These are phyloP conservation scores for Russula sp. DNA, from an alignment of 768 basidiomycete genomes.

Conservation along the genomic window DNA sequence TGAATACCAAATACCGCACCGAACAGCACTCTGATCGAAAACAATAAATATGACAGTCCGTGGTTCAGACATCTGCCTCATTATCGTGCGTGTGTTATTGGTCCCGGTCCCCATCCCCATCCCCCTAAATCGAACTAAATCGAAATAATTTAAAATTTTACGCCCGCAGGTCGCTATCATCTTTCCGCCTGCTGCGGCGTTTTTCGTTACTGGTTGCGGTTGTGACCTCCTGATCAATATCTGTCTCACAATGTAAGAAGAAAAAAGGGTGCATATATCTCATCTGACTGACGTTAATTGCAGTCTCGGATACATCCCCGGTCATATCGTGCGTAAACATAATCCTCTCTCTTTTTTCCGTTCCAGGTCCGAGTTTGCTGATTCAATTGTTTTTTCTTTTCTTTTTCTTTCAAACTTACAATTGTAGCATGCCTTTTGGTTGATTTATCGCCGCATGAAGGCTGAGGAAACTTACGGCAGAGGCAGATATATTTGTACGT, in stretches of 20 bases:
- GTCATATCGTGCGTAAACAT: constrained; percentile 44
- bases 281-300: not conserved
- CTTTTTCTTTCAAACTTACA: too few relatives aligned
- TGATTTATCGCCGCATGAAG: constrained; percentile 87
- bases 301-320: constrained; percentile 77
- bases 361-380: not conserved
- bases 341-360: not conserved
- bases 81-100: constrained; percentile 54
- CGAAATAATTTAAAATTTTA: too few relatives aligned
- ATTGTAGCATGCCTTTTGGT: constrained; percentile 75
- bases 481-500: constrained; percentile 75
- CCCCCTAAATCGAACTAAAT: too few relatives aligned
- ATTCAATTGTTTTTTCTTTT: not conserved
- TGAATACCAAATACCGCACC: too few relatives aligned
- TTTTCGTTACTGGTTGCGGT: constrained; percentile 74
- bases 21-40: too few relatives aligned
- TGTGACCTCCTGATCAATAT: constrained; percentile 88
- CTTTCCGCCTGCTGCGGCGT: constrained; percentile 79
- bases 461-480: constrained; percentile 79
- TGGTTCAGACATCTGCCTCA: constrained; percentile 74
- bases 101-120: not conserved
- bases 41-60: constrained; percentile 41
- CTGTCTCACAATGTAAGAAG: constrained; percentile 60
- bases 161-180: constrained; percentile 66
- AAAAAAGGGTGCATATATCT: not conserved